Evolutionary conservation across 177 flowering plant genomes (phyloP).

Genomic region (Telopea speciosissima): DNA sequence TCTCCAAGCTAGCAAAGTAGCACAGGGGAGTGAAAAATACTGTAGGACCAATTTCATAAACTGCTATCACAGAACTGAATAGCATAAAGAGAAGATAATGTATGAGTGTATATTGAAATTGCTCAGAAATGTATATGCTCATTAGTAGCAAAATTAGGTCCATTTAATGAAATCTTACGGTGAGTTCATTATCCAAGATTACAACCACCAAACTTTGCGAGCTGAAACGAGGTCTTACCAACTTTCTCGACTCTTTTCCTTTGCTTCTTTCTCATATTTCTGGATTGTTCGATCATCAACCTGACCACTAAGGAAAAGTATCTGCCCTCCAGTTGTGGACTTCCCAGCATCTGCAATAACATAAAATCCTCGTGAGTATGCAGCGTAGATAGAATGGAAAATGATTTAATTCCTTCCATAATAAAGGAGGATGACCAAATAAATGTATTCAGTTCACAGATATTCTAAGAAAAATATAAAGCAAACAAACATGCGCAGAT

Average conservation of each 20-base stretch:
- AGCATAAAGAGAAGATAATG: background rate
- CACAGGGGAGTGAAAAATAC: background rate
- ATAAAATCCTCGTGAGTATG: background rate
- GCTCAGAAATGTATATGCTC: background rate
- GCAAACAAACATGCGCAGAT: background rate
- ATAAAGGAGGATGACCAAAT: background rate
- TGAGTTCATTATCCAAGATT: background rate
- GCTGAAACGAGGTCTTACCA: slow-evolving; percentile 46
- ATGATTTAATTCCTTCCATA: background rate
- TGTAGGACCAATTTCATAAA: background rate
- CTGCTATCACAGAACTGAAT: background rate
- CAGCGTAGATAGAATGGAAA: background rate
- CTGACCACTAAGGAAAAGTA: slow-evolving; percentile 90
- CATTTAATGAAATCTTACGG: background rate
- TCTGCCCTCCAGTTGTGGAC: slow-evolving; percentile 96
- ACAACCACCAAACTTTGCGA: slow-evolving; percentile 2
- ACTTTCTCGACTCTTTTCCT: slow-evolving; percentile 96
- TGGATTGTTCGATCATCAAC: slow-evolving; percentile 98
- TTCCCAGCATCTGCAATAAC: slow-evolving; percentile 95
- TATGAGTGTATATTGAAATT: background rate
- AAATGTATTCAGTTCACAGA: background rate
- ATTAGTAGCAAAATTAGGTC: background rate
- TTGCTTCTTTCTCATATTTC: slow-evolving; percentile 97
- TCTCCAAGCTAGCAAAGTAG: background rate
- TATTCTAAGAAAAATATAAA: background rate